Evolutionary conservation across 169 alveolate genomes (phyloP), one percentile per base, ranked within the genome.

Genomic region (Plasmodium relictum): DNA sequence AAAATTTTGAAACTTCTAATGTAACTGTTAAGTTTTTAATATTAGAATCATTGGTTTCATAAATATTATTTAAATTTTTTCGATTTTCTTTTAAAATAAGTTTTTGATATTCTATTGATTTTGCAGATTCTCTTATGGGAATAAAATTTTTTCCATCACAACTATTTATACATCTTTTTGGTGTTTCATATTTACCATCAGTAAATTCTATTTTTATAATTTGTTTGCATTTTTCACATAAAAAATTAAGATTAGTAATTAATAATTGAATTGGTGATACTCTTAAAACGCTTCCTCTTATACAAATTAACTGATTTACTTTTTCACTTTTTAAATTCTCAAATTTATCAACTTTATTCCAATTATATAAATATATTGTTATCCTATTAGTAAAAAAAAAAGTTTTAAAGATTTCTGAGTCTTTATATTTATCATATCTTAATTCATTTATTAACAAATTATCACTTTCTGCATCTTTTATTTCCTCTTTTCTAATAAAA

Each of bases 61-160:
- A 68, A 20, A 83, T 66, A 39, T 62, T 66, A 62, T 18, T 68
- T 18, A 58, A 6, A 44, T 50, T 66, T 56, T 83, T 83, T 58
- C 56, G 56, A 83, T 83, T 70, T 83, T 83, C 91, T n/a, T 83
- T 83, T 24, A 83, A 41, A 31, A 83, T 41, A 22, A 83, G 68
- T 41, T 69, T 83, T 68, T 83, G 91, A 56, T 83, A 83, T 69
- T 83, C 91, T 16, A 83, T 9, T 14, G 91, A 83, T 69, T 70
- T 83, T 12, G 91, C 91, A 54, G 91, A 83, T 69, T 83, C 91
- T 61, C 91, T 31, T 18, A 83, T 48, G 4, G 91, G 91, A 9
- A 20, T 20, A 31, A 83, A 83, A 20, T 20, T 18, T 45, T 12
- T 31, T 22, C 80, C n/a, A 37, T 83, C 91, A 83, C 91, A 83